A percentile compares a stretch with the other conserved stretches of the same genome.
Evolutionary conservation across 2,329 filamentous ascomycete genomes (phyloP).

Genomic region (Colletotrichum chlorophyti): DNA sequence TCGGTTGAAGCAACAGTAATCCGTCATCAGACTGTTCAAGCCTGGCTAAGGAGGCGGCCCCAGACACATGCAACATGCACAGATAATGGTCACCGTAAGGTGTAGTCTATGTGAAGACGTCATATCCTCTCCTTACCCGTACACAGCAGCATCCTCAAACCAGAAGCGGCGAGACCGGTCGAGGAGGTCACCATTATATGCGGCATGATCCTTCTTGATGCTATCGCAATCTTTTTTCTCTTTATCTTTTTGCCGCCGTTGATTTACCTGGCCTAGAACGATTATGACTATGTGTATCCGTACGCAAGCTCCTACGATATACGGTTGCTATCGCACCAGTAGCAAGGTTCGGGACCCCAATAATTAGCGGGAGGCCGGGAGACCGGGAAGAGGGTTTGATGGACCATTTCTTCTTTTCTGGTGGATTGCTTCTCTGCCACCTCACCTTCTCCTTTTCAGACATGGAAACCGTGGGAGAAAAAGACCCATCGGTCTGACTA

Average conservation of each 20-base stretch:
- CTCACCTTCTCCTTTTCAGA: slow-evolving; percentile 22
- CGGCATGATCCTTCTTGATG: no score
- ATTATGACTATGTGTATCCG: no score
- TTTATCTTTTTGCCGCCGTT: no score
- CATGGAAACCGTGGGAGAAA: slow-evolving; percentile 18
- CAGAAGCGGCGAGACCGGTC: slow-evolving; percentile 9
- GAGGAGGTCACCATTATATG: background rate
- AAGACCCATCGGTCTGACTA: slow-evolving; percentile 20
- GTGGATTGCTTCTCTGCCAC: slow-evolving; percentile 16
- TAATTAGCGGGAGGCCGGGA: slow-evolving; percentile 24
- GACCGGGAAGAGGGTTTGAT: slow-evolving; percentile 23
- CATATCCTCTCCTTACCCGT: slow-evolving; percentile 23
- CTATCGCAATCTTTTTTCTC: background rate
- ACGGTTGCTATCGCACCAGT: no score
- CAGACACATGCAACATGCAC: slow-evolving; percentile 9
- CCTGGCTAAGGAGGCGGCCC: no score
- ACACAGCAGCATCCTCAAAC: slow-evolving; percentile 14
- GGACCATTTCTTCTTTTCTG: background rate
- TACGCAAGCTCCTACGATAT: no score
- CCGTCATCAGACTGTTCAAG: background rate
- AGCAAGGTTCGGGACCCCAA: slow-evolving; percentile 18
- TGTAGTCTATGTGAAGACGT: background rate
- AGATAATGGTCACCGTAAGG: background rate
- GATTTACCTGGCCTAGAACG: background rate
- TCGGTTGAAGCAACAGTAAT: slow-evolving; percentile 14